Evolutionary conservation across 1,284 basidiomycete genomes (phyloP).

Genomic region (Cryptococcus amylolentus): DNA sequence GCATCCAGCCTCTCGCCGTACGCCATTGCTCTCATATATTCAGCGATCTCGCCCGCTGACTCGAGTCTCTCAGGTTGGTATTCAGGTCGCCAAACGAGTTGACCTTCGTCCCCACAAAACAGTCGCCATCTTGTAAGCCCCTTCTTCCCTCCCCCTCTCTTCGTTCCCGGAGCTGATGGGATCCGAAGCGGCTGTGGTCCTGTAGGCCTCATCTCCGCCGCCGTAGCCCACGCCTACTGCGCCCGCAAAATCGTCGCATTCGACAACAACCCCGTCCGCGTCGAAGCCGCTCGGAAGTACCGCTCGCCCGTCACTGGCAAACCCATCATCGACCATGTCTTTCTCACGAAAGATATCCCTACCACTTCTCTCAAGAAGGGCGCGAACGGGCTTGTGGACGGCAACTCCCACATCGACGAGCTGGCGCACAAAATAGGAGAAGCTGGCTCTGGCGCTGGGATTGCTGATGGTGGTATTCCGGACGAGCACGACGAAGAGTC

Average conservation of each 20-base stretch:
- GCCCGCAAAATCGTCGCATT: conserved; percentile 45
- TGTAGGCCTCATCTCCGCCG: conserved; percentile 51
- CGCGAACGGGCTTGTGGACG: neutral
- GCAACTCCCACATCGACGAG: neutral
- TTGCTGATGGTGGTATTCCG: conserved; percentile 27
- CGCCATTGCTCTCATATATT: conserved; percentile 3
- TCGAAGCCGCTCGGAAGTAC: conserved; percentile 81
- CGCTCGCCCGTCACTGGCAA: conserved; percentile 37
- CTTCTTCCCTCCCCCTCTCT: neutral
- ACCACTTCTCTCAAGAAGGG: conserved; percentile 4
- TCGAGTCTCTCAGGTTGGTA: conserved; percentile 28
- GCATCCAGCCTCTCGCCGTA: conserved; percentile 90
- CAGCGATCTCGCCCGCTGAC: neutral
- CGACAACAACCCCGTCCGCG: conserved; percentile 73
- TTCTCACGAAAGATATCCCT: conserved; percentile 28
- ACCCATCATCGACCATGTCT: conserved; percentile 43
- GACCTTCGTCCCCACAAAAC: conserved; percentile 42
- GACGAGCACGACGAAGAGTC: conserved; percentile 24
- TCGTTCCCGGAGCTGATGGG: neutral
- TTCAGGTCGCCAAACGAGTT: conserved; percentile 42
- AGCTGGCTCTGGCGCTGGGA: conserved; percentile 16
- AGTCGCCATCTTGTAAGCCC: conserved; percentile 37
- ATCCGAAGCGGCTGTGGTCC: conserved; percentile 45
- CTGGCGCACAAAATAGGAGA: conserved; percentile 5
- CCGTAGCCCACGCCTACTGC: conserved; percentile 53